These are phyloP conservation scores for Boletus pseudo-olivaceus DNA, from an alignment of 768 basidiomycete species.

Conservation along the genomic window DNA sequence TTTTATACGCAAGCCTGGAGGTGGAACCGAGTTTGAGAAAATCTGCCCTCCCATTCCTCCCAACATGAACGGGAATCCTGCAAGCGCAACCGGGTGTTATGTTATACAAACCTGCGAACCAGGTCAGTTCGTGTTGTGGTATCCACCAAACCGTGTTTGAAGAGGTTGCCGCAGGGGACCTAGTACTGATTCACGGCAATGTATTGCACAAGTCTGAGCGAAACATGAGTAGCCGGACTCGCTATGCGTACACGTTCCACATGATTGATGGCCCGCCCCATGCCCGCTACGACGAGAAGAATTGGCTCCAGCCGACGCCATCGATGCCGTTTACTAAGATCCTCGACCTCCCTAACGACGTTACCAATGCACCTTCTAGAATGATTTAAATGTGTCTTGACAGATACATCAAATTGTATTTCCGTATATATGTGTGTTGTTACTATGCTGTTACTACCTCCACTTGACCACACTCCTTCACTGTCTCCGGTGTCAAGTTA, in stretches of 20 bases:
- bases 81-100: slow-evolving; percentile 41
- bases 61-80: slow-evolving; percentile 1
- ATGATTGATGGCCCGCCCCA: slow-evolving; percentile 79
- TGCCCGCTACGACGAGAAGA: slow-evolving; percentile 82
- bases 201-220: slow-evolving; percentile 91
- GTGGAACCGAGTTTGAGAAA: slow-evolving; percentile 83
- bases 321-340: slow-evolving; percentile 78
- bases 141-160: neutral
- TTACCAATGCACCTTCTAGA: neutral
- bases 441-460: slow-evolving; percentile 13
- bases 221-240: slow-evolving; percentile 74
- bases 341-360: slow-evolving; percentile 31
- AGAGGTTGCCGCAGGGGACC: slow-evolving; percentile 52
- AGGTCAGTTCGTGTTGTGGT: slow-evolving; percentile 38
- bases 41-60: slow-evolving; percentile 37
- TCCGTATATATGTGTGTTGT: neutral
- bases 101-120: slow-evolving; percentile 70
- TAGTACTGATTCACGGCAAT: slow-evolving; percentile 91
- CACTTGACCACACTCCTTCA: slow-evolving; percentile 31
- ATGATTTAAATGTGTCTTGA: neutral
- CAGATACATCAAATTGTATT: neutral
- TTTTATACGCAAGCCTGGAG: slow-evolving; percentile 71
- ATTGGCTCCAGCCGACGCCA: slow-evolving; percentile 90
- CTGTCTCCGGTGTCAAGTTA: slow-evolving; percentile 36
- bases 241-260: slow-evolving; percentile 95